Conservation (phyloP, 2,329 filamentous ascomycete genomes). For the Fusarium musae region DNA sequence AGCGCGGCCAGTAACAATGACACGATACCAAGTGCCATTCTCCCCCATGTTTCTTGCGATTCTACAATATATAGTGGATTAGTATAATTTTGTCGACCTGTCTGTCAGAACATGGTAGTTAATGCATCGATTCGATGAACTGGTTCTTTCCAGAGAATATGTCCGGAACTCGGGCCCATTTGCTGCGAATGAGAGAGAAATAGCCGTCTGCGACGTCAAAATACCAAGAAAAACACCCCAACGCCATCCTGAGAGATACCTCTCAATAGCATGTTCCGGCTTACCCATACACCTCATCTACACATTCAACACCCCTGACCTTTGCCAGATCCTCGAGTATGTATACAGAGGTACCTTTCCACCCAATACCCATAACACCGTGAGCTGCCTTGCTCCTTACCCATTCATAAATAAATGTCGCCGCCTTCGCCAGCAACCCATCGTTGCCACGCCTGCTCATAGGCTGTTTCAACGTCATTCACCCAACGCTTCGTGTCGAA, state of each 20-base stretch:
- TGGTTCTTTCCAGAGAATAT: slow-evolving; percentile 1
- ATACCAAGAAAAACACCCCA: slow-evolving; percentile 16
- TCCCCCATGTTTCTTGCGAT: slow-evolving; percentile 1
- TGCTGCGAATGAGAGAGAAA: slow-evolving; percentile 1
- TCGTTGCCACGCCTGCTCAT: slow-evolving; percentile 85
- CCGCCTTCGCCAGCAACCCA: slow-evolving; percentile 91
- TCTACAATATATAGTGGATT: slow-evolving; percentile 12
- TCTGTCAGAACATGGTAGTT: neutral
- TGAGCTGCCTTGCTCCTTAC: neutral
- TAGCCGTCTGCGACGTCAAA: neutral
- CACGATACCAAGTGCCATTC: slow-evolving; percentile 3
- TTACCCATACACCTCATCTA: slow-evolving; percentile 15
- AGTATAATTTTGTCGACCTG: neutral
- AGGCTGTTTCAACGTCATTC: slow-evolving; percentile 85
- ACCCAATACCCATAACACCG: neutral
- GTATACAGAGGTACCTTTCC: neutral
- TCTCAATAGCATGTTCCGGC: slow-evolving; percentile 6
- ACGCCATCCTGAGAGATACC: slow-evolving; percentile 16
- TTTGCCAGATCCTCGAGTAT: neutral
- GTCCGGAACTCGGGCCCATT: neutral
- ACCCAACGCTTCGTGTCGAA: slow-evolving; percentile 97
- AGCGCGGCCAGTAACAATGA: neutral
- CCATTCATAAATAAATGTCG: slow-evolving; percentile 80
- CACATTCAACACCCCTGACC: slow-evolving; percentile 5
- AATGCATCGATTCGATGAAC: slow-evolving; percentile 7